These are phyloP conservation scores for Plantago elongata DNA, from an alignment of 257 asterid genomes.

Conservation along the genomic window DNA sequence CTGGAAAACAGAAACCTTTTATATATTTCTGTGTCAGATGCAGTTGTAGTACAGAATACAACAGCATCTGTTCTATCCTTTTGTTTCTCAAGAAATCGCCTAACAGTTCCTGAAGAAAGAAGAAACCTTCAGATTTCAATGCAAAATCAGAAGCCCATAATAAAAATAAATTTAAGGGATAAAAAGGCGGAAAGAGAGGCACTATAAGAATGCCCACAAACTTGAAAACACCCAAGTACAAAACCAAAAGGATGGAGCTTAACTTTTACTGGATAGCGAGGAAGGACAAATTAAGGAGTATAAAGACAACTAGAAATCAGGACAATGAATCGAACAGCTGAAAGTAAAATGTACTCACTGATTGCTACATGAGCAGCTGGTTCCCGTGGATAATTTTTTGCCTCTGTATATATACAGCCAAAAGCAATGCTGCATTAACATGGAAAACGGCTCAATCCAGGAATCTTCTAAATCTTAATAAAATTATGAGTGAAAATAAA, in stretches of 20 bases:
- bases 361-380: slow-evolving; percentile 99
- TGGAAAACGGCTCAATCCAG: slow-evolving; percentile 19
- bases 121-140: no score
- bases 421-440: slow-evolving; percentile 76
- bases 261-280: not conserved
- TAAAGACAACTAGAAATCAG: not conserved
- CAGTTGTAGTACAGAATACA: slow-evolving; percentile 70
- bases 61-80: slow-evolving; percentile 73
- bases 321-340: slow-evolving; percentile 3
- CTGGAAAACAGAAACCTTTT: slow-evolving; percentile 51
- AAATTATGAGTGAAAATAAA: slow-evolving; percentile 19
- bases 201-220: no score
- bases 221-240: no score
- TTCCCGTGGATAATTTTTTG: slow-evolving; percentile 95
- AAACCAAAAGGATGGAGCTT: no score
- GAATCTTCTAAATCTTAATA: slow-evolving; percentile 16
- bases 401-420: slow-evolving; percentile 92
- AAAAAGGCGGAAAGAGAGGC: no score
- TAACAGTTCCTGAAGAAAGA: slow-evolving; percentile 66
- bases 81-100: slow-evolving; percentile 92
- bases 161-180: no score
- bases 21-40: slow-evolving; percentile 93
- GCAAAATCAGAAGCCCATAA: no score
- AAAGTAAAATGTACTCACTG: slow-evolving; percentile 39
- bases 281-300: not conserved